Base-by-base conservation (phyloP, 768 basidiomycete genomes). In the Tricholoma saponaceum region DNA sequence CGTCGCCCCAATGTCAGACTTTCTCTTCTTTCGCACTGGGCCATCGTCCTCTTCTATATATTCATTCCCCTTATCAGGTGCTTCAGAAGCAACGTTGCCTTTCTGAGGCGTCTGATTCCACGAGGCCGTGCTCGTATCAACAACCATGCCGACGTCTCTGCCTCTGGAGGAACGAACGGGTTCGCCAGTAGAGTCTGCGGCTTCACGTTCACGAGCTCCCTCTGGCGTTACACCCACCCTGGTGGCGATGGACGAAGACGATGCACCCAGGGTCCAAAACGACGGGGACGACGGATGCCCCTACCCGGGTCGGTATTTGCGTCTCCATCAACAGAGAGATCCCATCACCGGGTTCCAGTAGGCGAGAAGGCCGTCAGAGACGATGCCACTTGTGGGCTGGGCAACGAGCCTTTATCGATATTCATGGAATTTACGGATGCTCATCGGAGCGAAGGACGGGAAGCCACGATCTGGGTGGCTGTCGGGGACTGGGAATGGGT, bases 71-170 rank as follows among this genome's bases (percentile, higher is more conserved):
- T 20, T 18, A 3, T 25, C 23, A 22, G 2, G 26, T 10, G 22
- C 20, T 28, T 39, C 52, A 43, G 4, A n/a, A 22, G 8, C n/a
- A 18, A 39, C 5, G 26, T 44, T 20, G 33, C n/a, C 30, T 18
- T 10, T 55, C 55, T n/a, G 53, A 13, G 52, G 14, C 5, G 9
- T 20, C 30, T 35, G 62, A 32, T 55, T 69, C 72, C 86, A 89
- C 1, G 71, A 64, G 2, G 86, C 81, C 5, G 72, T 69, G 4
- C 75, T 70, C 0, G 87, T 88, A 62, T 74, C 77, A 32, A 87
- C 65, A 4, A 82, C 76, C 58, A 78, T 74, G 0, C 54, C 22
- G 2, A 18, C 8, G 7, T 44, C 58, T 10, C 39, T 37, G 8
- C n/a, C 22, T n/a, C 18, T 8, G 33, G 33, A 10, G 43, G 4